Conservation (phyloP, 148 eudicot species). For the Selenicereus undatus region DNA sequence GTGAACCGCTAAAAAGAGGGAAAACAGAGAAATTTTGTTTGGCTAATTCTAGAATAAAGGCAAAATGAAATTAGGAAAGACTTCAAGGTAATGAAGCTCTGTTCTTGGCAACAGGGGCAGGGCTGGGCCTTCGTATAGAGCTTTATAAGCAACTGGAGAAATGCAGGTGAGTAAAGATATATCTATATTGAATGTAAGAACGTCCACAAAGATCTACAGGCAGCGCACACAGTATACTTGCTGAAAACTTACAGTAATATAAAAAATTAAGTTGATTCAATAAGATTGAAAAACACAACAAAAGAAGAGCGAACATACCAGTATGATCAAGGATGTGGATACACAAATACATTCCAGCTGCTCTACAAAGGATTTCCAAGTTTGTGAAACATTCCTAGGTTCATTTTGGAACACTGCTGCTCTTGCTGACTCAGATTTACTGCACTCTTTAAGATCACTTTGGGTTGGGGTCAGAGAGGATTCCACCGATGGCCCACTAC, state of each 20-base stretch:
- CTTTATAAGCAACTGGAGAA: neutral
- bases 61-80: neutral
- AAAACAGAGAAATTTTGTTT: no score
- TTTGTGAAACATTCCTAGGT: constrained; percentile 45
- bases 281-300: neutral
- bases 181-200: neutral
- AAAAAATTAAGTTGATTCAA: neutral
- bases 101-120: neutral
- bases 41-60: no score
- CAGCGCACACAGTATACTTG: neutral
- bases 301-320: constrained; percentile 46
- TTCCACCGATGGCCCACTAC: constrained; percentile 20
- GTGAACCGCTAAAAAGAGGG: no score
- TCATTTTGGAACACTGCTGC: constrained; percentile 24
- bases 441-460: constrained; percentile 15
- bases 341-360: constrained; percentile 71
- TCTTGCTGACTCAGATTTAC: constrained; percentile 27
- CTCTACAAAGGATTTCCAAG: constrained; percentile 74
- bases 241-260: neutral
- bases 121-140: neutral
- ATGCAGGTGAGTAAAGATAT: neutral
- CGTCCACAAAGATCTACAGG: neutral
- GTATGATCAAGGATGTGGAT: constrained; percentile 66
- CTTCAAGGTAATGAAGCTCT: neutral
- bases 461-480: constrained; percentile 14